Conservation (phyloP, 148 eudicot species). For the Silene latifolia region DNA sequence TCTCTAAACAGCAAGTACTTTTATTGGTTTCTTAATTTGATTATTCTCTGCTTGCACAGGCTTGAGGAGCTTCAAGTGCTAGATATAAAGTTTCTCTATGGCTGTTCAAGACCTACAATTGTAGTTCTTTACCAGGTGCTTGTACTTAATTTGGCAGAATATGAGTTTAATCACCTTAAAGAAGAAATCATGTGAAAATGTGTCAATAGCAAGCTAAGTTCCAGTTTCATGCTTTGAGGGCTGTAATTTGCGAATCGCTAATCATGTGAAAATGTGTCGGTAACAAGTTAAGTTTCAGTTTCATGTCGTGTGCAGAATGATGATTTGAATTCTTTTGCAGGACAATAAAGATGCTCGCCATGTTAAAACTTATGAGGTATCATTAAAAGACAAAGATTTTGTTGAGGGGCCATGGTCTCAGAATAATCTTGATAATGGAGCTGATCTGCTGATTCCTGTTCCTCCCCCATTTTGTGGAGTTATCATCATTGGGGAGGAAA, state of each 20-base stretch:
- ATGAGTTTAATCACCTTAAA: neutral
- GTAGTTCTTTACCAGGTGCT: conserved; percentile 94
- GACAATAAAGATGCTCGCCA: conserved; percentile 98
- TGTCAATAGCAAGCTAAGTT: neutral
- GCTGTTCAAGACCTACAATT: conserved; percentile 85
- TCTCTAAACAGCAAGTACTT: neutral
- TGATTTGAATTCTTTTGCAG: conserved; percentile 37
- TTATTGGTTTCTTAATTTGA: neutral
- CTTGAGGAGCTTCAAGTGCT: conserved; percentile 98
- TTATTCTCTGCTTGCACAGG: conserved; percentile 42
- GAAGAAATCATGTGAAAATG: neutral
- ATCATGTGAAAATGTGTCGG: neutral
- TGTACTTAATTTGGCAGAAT: conserved; percentile 4
- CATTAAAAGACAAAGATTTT: conserved; percentile 86
- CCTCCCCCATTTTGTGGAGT: conserved; percentile 98
- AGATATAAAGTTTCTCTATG: conserved; percentile 93
- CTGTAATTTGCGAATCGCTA: neutral
- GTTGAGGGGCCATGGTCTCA: conserved; percentile 88
- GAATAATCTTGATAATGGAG: conserved; percentile 88
- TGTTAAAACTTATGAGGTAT: conserved; percentile 90
- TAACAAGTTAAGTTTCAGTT: too few relatives aligned
- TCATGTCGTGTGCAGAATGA: neutral
- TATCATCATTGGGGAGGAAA: conserved; percentile 92
- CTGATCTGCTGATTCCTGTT: conserved; percentile 88
- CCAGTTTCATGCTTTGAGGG: neutral